A percentile compares a stretch with the other conserved stretches of the same genome.
Evolutionary conservation across 805 yeast genomes (phyloP).

Genomic region (Barnettozyma sucrosica): DNA sequence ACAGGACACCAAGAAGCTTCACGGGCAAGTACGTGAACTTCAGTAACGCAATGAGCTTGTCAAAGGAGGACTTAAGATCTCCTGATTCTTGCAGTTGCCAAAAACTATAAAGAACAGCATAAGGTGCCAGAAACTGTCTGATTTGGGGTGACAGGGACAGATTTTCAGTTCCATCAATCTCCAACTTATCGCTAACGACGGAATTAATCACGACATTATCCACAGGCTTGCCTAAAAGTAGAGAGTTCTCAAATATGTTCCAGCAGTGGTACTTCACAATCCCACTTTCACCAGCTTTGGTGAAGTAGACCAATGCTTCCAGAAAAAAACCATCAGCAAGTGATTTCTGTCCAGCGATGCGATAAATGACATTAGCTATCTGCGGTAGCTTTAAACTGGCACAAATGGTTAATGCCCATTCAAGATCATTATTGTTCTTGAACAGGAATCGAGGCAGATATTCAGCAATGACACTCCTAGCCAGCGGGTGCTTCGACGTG

Average conservation of each 20-base stretch:
- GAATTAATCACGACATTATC: slow-evolving; percentile 53
- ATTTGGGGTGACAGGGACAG: slow-evolving; percentile 46
- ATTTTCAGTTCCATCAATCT: slow-evolving; percentile 20
- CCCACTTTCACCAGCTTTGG: slow-evolving; percentile 54
- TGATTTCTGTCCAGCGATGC: slow-evolving; percentile 26
- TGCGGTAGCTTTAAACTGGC: slow-evolving; percentile 57
- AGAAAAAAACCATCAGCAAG: slow-evolving; percentile 28
- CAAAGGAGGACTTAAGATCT: slow-evolving; percentile 26
- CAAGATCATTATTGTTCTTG: slow-evolving; percentile 67
- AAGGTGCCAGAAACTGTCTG: slow-evolving; percentile 66
- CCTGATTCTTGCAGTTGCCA: slow-evolving; percentile 30
- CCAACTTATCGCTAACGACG: slow-evolving; percentile 35
- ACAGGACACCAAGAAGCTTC: slow-evolving; percentile 42
- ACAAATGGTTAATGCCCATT: slow-evolving; percentile 72
- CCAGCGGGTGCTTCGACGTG: slow-evolving; percentile 38
- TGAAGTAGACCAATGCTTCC: slow-evolving; percentile 61
- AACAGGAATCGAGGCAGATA: slow-evolving; percentile 56
- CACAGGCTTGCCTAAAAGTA: slow-evolving; percentile 45
- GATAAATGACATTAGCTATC: slow-evolving; percentile 50
- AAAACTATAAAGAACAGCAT: slow-evolving; percentile 54
- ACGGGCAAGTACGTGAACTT: slow-evolving; percentile 49
- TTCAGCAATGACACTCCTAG: slow-evolving; percentile 45
- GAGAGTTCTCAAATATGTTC: slow-evolving; percentile 58
- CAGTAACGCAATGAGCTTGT: slow-evolving; percentile 35
- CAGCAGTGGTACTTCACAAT: slow-evolving; percentile 45